These are phyloP conservation scores for Cercospora sp. DNA, from an alignment of 2,329 filamentous ascomycete genomes.

Conservation along the genomic window DNA sequence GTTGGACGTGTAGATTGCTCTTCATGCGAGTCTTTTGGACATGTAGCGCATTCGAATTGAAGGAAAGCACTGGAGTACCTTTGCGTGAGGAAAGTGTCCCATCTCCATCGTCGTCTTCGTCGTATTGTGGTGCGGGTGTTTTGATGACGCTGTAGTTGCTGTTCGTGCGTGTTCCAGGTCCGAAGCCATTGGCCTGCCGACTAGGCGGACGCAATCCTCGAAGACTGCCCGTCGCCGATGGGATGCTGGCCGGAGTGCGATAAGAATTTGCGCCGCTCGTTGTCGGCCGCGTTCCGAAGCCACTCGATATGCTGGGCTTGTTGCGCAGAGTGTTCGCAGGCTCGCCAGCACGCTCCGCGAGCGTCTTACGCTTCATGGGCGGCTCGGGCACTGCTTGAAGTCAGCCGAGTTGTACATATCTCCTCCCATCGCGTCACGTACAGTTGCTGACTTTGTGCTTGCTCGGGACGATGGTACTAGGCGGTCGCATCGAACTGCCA, in stretches of 20 bases:
- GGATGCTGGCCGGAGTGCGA: slow-evolving; percentile 44
- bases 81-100: slow-evolving; percentile 42
- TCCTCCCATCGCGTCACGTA: slow-evolving; percentile 31
- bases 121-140: slow-evolving; percentile 14
- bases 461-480: slow-evolving; percentile 24
- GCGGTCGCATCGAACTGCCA: slow-evolving; percentile 19
- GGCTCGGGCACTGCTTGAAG: slow-evolving; percentile 46
- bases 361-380: slow-evolving; percentile 54
- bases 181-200: slow-evolving; percentile 44
- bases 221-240: slow-evolving; percentile 30
- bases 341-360: slow-evolving; percentile 51
- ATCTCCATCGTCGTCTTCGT: slow-evolving; percentile 42
- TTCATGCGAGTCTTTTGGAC: slow-evolving; percentile 39
- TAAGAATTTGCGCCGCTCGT: slow-evolving; percentile 41
- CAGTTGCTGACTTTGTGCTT: slow-evolving; percentile 56
- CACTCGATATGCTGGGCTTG: slow-evolving; percentile 23
- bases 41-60: slow-evolving; percentile 32
- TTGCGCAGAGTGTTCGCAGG: slow-evolving; percentile 37
- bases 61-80: slow-evolving; percentile 49
- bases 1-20: slow-evolving; percentile 29
- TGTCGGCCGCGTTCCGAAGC: slow-evolving; percentile 27
- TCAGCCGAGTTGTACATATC: neutral
- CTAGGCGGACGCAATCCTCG: slow-evolving; percentile 46
- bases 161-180: slow-evolving; percentile 15
- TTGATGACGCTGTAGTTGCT: slow-evolving; percentile 16